Evolutionary conservation across 2,329 filamentous ascomycete genomes (phyloP), one percentile per base, ranked within the genome.

Genomic region (Lasiodiplodia sp.): DNA sequence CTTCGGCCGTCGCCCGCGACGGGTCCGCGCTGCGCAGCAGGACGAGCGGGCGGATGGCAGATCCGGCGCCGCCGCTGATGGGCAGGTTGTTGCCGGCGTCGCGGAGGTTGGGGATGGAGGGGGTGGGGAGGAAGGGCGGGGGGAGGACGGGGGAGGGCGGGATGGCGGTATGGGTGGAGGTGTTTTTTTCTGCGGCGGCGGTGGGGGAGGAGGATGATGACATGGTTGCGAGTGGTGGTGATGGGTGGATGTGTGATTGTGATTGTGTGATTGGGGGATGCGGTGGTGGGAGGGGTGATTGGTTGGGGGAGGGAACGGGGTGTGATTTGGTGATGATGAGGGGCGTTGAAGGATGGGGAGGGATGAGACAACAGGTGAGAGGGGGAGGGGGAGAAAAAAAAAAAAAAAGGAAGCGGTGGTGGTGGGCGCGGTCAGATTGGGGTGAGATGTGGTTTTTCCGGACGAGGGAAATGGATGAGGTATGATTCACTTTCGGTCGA

Each of bases 1-100:
- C 77, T 0, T 47, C 53, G 0, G 37, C 44, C 38, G 72, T 70
- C 0, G 78, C 70, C n/a, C 72, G 72, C 6, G 71, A 73, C 2
- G 90, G 88, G 72, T 93, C 90, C 2, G 89, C 91, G 60, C 88
- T 89, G 68, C 92, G 89, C 79, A 88, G 94, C 68, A 91, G 80
- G 37, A 89, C 74, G 38, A 84, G 83, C 25, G 80, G 80, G 31
- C 86, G 84, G 70, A 92, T 71, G 69, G 68, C 60, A 10, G 69
- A 72, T 11, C 66, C 67, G 21, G 78, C 71, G 12, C 38, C 38
- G 38, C 11, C 38, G 38, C 38, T 16, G 38, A 6, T 6, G 38
- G 40, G 40, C 2, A 21, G 28, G 31, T 7, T 21, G 34, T 38
- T 67, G 64, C 75, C 73, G 31, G 77, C 72, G 60, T 79, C 77